Base-by-base conservation (phyloP, 768 basidiomycete species). In the Kwoniella mangroviensis region DNA sequence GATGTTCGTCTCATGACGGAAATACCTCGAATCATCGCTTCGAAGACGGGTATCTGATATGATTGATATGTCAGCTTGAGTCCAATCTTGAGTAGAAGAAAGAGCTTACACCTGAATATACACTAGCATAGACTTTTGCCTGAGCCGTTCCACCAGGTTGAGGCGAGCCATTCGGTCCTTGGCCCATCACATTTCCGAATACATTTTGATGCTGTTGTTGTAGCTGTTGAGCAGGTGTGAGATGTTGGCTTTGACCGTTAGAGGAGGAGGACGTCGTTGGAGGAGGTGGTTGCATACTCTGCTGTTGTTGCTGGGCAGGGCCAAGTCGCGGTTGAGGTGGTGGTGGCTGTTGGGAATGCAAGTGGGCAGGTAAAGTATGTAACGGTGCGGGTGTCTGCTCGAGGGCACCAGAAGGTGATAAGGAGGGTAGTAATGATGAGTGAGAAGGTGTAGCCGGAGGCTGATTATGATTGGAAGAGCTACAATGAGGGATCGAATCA, bases 11-110 rank as follows among this genome's bases (percentile, higher is more conserved):
- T 90, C 97, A 99, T 99, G 75, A 99, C 96, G 1, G 96, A 96
- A 80, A 98, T 98, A 49, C 95, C 95, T 78, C 96, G 88, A 74
- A 97, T 91, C 93, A 98, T 97, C 80, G 94, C 96, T 84, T 98
- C 95, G 84, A 94, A 96, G 24, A 98, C 95, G 89, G 96, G 82
- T 19, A 83, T 77, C 80, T 83, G 57, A 19, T 15, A 57, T 2
- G 13, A 6, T 19, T 57, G 24, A 41, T 12, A 28, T 34, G 19
- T 62, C 22, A 66, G 61, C 26, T 17, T 13, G 21, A 4, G 1
- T 40, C 15, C n/a, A 22, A 21, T 57, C 53, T n/a, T 43, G 19
- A 0, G 24, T 34, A 53, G 19, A 45, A 57, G 17, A 15, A 40
- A 57, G 61, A 70, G 45, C 83, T 76, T 54, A 84, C 83, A n/a